phyloP scores from a whole-genome alignment of 805 yeast species.

The Metschnikowia vanudenii region DNA sequence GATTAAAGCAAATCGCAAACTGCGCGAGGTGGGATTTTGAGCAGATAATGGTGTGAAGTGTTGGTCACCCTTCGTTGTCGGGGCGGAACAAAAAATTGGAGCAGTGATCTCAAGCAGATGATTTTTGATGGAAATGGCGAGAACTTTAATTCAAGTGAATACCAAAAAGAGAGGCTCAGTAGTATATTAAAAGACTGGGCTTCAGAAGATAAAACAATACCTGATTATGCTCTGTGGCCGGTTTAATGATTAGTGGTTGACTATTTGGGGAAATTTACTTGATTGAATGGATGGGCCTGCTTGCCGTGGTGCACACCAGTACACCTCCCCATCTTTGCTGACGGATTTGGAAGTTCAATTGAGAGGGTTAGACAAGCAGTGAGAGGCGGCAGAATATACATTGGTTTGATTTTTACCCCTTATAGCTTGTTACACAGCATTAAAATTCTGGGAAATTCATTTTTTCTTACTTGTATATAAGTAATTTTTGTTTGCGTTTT shows the following conservation, averaged over 20 bases:
- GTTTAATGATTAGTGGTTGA: conserved; percentile 9
- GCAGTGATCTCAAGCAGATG: conserved; percentile 4
- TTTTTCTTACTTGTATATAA: no score
- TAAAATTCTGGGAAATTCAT: no score
- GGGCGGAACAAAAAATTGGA: conserved; percentile 8
- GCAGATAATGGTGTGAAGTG: neutral
- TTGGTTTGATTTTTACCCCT: neutral
- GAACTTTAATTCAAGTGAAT: neutral
- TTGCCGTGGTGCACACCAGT: conserved; percentile 18
- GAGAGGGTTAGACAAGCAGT: neutral
- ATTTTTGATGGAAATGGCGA: neutral
- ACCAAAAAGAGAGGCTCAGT: neutral
- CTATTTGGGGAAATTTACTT: conserved; percentile 11
- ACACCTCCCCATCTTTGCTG: conserved; percentile 14
- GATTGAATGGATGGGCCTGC: conserved; percentile 16
- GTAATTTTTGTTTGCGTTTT: neutral
- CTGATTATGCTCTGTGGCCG: conserved; percentile 11
- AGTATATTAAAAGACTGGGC: neutral
- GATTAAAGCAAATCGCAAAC: neutral
- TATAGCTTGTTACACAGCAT: neutral
- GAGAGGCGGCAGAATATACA: no score
- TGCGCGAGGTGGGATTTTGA: neutral
- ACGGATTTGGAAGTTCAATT: conserved; percentile 7
- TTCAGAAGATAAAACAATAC: conserved; percentile 2
- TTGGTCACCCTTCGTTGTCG: conserved; percentile 5